phyloP scores from a whole-genome alignment of 306 rosid species.

The Sechiopsis laciniata region DNA sequence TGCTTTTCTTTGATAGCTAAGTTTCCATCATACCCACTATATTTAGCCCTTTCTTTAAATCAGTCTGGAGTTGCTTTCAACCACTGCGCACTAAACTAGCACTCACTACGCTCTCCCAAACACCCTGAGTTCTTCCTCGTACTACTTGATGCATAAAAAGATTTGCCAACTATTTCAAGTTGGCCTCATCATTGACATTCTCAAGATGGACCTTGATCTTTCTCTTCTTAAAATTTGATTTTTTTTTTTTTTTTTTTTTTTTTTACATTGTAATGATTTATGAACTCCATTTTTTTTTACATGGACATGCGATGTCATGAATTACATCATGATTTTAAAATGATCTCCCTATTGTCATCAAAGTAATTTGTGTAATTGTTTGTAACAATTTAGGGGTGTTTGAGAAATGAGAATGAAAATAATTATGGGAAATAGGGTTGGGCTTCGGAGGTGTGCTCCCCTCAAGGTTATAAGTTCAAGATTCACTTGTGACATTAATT shows the following conservation, averaged over 20 bases:
- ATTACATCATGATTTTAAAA: neutral
- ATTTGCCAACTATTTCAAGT: neutral
- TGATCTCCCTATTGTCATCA: neutral
- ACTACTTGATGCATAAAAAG: neutral
- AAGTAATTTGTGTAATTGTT: neutral
- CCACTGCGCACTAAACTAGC: neutral
- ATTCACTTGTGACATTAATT: too few relatives aligned
- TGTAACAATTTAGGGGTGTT: too few relatives aligned
- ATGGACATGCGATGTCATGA: too few relatives aligned
- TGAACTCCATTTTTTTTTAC: too few relatives aligned
- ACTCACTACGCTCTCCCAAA: neutral
- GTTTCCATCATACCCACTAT: neutral
- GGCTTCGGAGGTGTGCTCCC: too few relatives aligned
- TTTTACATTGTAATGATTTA: neutral
- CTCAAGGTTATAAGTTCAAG: too few relatives aligned
- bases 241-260: too few relatives aligned
- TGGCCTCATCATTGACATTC: neutral
- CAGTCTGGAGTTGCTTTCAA: neutral
- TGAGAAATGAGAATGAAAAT: too few relatives aligned
- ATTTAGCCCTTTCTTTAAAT: neutral
- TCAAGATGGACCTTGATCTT: neutral
- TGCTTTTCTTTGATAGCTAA: neutral
- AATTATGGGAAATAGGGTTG: too few relatives aligned
- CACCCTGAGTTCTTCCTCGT: neutral
- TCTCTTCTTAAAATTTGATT: too few relatives aligned